phyloP scores from a whole-genome alignment of 2,329 filamentous ascomycete genomes.

The Neonectria hederae region DNA sequence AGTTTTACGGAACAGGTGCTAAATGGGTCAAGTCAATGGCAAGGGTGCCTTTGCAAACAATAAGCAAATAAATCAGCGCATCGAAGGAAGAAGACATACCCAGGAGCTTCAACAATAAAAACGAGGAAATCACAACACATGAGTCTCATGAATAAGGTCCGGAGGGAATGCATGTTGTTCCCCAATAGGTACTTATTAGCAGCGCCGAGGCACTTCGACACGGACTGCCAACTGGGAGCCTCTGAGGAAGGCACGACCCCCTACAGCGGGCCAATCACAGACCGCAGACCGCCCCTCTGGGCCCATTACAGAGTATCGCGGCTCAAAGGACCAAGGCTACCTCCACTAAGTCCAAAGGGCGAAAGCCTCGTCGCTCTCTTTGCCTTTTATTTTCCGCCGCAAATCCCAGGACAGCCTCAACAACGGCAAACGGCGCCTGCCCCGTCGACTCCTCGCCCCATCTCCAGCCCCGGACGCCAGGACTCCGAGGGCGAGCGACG shows the following conservation, averaged over 20 bases:
- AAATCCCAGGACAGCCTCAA: constrained; percentile 19
- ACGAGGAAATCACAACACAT: background rate
- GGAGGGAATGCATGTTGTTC: background rate
- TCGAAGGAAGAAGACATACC: background rate
- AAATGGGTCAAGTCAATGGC: background rate
- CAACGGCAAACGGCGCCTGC: constrained; percentile 22
- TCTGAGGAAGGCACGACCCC: constrained; percentile 26
- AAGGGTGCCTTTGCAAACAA: background rate
- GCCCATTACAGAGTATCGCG: constrained; percentile 42
- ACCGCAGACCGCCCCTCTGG: constrained; percentile 31
- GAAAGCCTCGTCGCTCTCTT: constrained; percentile 43
- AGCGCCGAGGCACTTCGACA: background rate
- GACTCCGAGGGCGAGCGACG: constrained; percentile 52
- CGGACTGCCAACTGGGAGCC: constrained; percentile 33
- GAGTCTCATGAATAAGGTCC: background rate
- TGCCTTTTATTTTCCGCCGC: constrained; percentile 42
- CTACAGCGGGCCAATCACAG: constrained; percentile 36
- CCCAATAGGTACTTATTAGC: background rate
- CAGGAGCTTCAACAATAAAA: background rate
- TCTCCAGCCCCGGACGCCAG: constrained; percentile 31
- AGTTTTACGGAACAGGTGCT: background rate
- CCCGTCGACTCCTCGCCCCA: constrained; percentile 24
- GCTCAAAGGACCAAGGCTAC: constrained; percentile 36
- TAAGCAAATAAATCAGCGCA: background rate
- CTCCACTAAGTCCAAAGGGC: constrained; percentile 22